Conservation (phyloP, 2,329 filamentous ascomycete species). For the Trematosphaeria pertusa region DNA sequence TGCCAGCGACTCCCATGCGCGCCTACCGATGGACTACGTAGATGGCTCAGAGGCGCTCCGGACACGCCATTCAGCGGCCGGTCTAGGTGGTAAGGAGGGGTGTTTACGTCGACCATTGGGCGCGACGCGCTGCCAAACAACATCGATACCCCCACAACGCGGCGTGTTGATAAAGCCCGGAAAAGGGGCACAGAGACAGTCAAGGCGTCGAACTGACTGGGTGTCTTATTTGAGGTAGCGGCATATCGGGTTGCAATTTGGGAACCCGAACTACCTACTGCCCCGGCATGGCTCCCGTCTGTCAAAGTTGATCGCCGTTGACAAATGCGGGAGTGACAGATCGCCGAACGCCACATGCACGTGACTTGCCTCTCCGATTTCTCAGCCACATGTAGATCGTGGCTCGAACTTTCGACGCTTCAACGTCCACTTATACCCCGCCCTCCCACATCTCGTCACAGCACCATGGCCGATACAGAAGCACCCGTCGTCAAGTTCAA, state of each 20-base stretch:
- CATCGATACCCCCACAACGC: neutral
- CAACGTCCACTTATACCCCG: constrained; percentile 3
- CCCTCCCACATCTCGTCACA: constrained; percentile 6
- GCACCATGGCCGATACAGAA: constrained; percentile 26
- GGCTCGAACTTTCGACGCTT: constrained; percentile 28
- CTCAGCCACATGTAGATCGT: constrained; percentile 16
- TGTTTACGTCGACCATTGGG: constrained; percentile 28
- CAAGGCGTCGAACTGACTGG: neutral
- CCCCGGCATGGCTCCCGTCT: too few species aligned
- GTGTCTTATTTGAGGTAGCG: neutral
- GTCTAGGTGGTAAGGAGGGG: constrained; percentile 9
- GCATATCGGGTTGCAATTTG: neutral
- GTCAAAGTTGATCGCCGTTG: too few species aligned
- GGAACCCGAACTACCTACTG: too few species aligned
- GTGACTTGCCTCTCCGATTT: too few species aligned
- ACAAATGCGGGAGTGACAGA: too few species aligned
- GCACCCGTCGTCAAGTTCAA: constrained; percentile 77
- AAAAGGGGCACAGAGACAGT: constrained; percentile 3
- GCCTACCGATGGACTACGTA: constrained; percentile 23
- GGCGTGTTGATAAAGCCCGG: constrained; percentile 1
- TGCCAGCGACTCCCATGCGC: constrained; percentile 12
- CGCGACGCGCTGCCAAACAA: neutral
- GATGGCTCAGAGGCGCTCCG: constrained; percentile 17
- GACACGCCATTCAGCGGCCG: constrained; percentile 3
- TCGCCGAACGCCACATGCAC: constrained; percentile 17